A percentile compares a stretch with the other conserved stretches of the same genome.
Conservation (phyloP, 495 filamentous ascomycete species). For the Hyaloscypha hepaticicola region DNA sequence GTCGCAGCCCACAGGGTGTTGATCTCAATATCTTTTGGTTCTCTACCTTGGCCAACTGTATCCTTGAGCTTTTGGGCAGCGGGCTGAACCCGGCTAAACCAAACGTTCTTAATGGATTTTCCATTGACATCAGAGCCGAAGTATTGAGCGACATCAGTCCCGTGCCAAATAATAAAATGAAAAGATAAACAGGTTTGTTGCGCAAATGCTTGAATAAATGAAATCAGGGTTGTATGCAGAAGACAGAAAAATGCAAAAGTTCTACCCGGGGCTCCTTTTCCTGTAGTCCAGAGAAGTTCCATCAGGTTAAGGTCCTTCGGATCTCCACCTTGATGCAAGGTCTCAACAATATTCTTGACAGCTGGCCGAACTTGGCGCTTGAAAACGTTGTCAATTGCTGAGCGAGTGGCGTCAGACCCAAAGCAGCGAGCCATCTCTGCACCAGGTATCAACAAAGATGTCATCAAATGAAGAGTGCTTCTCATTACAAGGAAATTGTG, state of each 20-base stretch:
- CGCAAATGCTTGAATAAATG: not conserved
- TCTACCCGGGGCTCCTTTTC: not conserved
- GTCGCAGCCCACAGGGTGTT: not conserved
- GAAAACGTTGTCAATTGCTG: not conserved
- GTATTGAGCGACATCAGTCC: not conserved
- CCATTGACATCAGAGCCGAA: not conserved
- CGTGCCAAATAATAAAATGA: too few species aligned
- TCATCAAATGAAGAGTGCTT: not conserved
- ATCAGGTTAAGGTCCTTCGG: constrained; percentile 11
- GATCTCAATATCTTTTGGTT: constrained; percentile 6
- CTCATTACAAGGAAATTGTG: constrained; percentile 7
- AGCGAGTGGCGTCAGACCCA: constrained; percentile 6
- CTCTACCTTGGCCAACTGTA: constrained; percentile 1
- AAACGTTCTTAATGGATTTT: not conserved
- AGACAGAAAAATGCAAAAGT: not conserved
- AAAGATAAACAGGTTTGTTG: not conserved
- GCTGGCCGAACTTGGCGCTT: not conserved
- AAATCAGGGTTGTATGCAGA: not conserved
- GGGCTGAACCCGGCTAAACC: not conserved
- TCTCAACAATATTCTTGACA: constrained; percentile 1
- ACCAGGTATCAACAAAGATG: constrained; percentile 12
- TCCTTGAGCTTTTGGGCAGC: constrained; percentile 1
- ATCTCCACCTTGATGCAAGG: constrained; percentile 8
- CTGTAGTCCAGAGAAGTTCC: not conserved
- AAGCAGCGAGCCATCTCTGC: constrained; percentile 18